Percentiles rank a stretch among this genome's conserved stretches.
These are phyloP conservation scores for Patellifolia procumbens DNA, from an alignment of 179 eudicot genomes.

Conservation along the genomic window DNA sequence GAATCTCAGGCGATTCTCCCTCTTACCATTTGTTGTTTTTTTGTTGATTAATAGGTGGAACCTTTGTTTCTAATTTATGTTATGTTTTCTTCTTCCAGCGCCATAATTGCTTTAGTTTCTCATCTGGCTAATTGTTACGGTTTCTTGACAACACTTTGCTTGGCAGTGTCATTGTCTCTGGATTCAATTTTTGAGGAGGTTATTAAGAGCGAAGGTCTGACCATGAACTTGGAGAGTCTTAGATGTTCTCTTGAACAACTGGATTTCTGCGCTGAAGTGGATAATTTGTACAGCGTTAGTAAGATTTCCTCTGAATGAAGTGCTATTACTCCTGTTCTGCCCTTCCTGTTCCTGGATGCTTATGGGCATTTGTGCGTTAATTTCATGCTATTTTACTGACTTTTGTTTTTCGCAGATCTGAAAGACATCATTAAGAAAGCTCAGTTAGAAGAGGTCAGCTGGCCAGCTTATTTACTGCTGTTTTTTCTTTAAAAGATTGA, in stretches of 20 bases:
- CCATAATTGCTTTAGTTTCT: conserved; percentile 3
- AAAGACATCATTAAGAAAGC: conserved; percentile 60
- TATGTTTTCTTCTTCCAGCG: not conserved
- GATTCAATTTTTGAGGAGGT: conserved; percentile 73
- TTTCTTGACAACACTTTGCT: conserved; percentile 20
- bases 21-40: not conserved
- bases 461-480: conserved; percentile 22
- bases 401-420: conserved; percentile 50
- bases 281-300: conserved; percentile 70
- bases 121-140: not conserved
- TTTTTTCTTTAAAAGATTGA: conserved; percentile 2
- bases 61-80: not conserved
- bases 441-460: conserved; percentile 68
- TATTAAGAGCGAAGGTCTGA: conserved; percentile 65
- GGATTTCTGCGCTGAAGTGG: conserved; percentile 58
- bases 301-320: conserved; percentile 25
- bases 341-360: not conserved
- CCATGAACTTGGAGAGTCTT: conserved; percentile 70
- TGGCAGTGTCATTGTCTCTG: conserved; percentile 66
- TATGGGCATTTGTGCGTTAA: conserved; percentile 5
- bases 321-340: not conserved
- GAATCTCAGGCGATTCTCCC: not conserved
- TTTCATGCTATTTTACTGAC: not conserved
- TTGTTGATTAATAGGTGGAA: not conserved
- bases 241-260: conserved; percentile 64